Evolutionary conservation across 495 filamentous ascomycete species (phyloP).

Genomic region (Daldinia bambusicola): DNA sequence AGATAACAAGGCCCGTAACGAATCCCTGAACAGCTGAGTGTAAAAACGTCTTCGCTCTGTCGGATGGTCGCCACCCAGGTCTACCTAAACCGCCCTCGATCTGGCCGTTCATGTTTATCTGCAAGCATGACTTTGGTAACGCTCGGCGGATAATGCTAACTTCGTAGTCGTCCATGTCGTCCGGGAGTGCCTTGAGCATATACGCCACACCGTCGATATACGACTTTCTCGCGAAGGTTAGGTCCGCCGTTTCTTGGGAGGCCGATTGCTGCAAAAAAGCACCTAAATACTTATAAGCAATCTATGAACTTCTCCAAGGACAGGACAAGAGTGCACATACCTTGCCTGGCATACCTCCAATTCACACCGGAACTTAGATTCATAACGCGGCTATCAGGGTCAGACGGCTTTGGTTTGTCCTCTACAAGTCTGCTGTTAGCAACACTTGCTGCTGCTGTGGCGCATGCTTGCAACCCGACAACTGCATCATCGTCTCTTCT

Average conservation of each 20-base stretch:
- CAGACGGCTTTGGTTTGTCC: slow-evolving; percentile 2
- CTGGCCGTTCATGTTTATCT: slow-evolving; percentile 24
- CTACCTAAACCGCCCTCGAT: slow-evolving; percentile 15
- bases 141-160: slow-evolving; percentile 56
- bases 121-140: slow-evolving; percentile 52
- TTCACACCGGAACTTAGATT: slow-evolving; percentile 41
- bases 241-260: slow-evolving; percentile 43
- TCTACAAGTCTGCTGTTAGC: slow-evolving; percentile 10
- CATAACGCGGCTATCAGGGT: neutral
- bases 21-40: slow-evolving; percentile 66
- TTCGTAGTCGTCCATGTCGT: slow-evolving; percentile 63
- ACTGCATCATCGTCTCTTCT: slow-evolving; percentile 25
- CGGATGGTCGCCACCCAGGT: slow-evolving; percentile 19
- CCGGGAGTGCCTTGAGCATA: slow-evolving; percentile 72
- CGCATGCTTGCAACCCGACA: slow-evolving; percentile 27
- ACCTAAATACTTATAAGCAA: slow-evolving; percentile 27
- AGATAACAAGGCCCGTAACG: slow-evolving; percentile 67
- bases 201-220: slow-evolving; percentile 75
- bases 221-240: slow-evolving; percentile 66
- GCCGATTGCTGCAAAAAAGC: slow-evolving; percentile 42
- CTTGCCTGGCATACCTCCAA: slow-evolving; percentile 50
- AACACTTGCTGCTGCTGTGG: slow-evolving; percentile 1
- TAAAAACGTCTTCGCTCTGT: slow-evolving; percentile 58
- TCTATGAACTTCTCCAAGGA: neutral
- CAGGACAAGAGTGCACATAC: slow-evolving; percentile 28